These are phyloP conservation scores for Silybum marianum DNA, from an alignment of 129 eudicot species.

Conservation along the genomic window DNA sequence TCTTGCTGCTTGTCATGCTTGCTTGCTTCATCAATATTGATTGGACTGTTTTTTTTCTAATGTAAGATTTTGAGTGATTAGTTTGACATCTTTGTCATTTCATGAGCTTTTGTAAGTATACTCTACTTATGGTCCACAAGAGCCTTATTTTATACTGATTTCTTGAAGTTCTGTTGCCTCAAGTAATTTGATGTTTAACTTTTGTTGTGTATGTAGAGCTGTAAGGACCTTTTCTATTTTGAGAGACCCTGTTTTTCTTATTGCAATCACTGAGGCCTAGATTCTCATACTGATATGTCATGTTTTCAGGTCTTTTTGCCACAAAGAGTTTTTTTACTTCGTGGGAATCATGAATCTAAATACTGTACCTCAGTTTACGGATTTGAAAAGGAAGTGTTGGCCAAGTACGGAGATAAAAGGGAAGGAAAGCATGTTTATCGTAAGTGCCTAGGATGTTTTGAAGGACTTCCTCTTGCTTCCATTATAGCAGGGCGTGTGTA, in stretches of 20 bases:
- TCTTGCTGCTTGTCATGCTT: background rate
- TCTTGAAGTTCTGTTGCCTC: background rate
- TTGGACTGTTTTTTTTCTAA: background rate
- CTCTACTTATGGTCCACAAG: background rate
- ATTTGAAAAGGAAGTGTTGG: conserved; percentile 82
- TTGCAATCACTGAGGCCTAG: background rate
- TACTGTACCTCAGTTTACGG: conserved; percentile 96
- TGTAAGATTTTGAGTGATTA: background rate
- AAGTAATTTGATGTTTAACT: background rate
- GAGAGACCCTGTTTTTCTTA: background rate
- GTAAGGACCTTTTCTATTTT: background rate
- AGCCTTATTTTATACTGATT: background rate
- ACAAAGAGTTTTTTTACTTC: conserved; percentile 84
- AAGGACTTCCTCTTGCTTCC: conserved; percentile 98
- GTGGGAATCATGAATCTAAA: conserved; percentile 97
- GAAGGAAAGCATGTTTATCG: conserved; percentile 88
- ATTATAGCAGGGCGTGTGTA: conserved; percentile 83
- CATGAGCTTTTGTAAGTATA: background rate
- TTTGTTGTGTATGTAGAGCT: background rate
- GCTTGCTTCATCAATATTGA: background rate
- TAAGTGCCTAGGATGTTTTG: conserved; percentile 94
- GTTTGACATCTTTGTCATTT: background rate
- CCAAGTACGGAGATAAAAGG: conserved; percentile 68
- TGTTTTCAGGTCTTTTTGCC: conserved; percentile 73
- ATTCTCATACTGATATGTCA: conserved; percentile 17